Evolutionary conservation across 1,284 basidiomycete genomes (phyloP), one percentile per base, ranked within the genome.

Genomic region (Leccinum insigne): DNA sequence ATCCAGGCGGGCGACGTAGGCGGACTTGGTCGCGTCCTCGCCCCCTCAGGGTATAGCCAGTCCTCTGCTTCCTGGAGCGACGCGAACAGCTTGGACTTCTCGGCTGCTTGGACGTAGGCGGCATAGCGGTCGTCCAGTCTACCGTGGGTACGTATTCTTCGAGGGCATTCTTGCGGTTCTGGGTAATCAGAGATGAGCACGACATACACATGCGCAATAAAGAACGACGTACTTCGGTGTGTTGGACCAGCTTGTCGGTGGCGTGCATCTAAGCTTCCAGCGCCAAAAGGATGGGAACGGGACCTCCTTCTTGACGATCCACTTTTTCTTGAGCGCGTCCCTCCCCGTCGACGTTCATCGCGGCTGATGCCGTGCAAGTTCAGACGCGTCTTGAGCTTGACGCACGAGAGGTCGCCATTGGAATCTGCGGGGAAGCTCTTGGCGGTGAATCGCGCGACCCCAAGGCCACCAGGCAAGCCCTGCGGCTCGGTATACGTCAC

Each of bases 101-200:
- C 95, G 14, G 80, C 75, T 0, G 87, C 64, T 73, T 90, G 85
- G 61, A 90, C 91, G 79, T 85, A 98, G 26, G 86, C 64, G 23
- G 89, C 88, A 75, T 91, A 96, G 63, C 91, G 87, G 66, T 92
- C 92, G 44, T 98, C 95, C 67, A 98, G 87, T 82, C 97, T 98
- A 79, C 88, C 83, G 63, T 95, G 92, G 72, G 86, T 94, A 98
- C 91, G 82, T 96, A 98, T 82, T 98, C 96, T 81, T 98, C 96
- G 26, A 98, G 88, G 14, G 95, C 95, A 78, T 98, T 98, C 84
- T 97, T 98, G 78, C 93, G 90, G 79, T 98, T 93, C 93, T 95
- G 11, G 10, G 18, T 3, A 11, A 44, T 18, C 44, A 18, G n/a
- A 4, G 9, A 4, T 66, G 13, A 58, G 49, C 60, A 21, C 13